phyloP scores from a whole-genome alignment of 805 yeast genomes.

The Zygosaccharomyces gambellarensis region DNA sequence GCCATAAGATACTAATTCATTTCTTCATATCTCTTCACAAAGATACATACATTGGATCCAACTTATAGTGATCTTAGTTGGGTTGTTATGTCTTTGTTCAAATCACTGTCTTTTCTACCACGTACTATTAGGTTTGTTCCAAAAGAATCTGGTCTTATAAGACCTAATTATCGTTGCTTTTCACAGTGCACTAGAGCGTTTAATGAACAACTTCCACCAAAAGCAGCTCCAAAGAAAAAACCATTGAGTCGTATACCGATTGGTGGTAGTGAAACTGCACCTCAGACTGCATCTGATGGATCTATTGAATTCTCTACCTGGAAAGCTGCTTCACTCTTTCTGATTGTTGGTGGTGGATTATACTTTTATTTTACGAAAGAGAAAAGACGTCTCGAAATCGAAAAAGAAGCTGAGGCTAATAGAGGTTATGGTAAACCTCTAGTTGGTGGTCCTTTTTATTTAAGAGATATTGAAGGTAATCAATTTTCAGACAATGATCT shows the following conservation, averaged over 20 bases:
- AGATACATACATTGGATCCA: no score
- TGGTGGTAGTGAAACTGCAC: constrained; percentile 46
- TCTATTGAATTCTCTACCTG: constrained; percentile 72
- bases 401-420: constrained; percentile 77
- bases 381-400: constrained; percentile 66
- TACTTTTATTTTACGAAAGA: constrained; percentile 70
- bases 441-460: constrained; percentile 83
- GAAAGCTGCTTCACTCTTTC: constrained; percentile 69
- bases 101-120: not conserved
- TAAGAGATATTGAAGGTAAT: constrained; percentile 66
- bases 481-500: constrained; percentile 73
- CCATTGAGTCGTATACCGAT: constrained; percentile 76
- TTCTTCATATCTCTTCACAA: not conserved
- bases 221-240: constrained; percentile 35
- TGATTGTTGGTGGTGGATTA: constrained; percentile 65
- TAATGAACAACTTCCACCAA: constrained; percentile 1
- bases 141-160: not conserved
- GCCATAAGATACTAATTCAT: not conserved
- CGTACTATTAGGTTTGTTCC: not conserved
- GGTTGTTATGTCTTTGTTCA: not conserved
- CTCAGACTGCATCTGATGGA: constrained; percentile 13
- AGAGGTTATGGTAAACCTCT: constrained; percentile 88
- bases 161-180: constrained; percentile 1
- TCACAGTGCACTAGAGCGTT: not conserved
- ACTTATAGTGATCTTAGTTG: not conserved